Base-by-base conservation (phyloP, 805 yeast species). In the Wickerhamiella azymoides region DNA sequence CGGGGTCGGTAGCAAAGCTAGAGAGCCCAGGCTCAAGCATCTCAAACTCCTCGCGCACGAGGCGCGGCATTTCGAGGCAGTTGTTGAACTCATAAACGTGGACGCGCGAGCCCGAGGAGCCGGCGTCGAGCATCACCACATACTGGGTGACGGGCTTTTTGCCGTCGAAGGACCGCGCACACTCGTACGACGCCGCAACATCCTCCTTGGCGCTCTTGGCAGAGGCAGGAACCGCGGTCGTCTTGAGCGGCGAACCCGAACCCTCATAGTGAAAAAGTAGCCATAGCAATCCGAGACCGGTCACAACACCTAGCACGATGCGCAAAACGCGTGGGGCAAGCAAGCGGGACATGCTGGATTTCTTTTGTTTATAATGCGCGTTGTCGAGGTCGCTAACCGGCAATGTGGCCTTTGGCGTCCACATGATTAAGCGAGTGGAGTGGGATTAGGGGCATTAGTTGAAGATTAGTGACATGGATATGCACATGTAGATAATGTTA, bases 61-160 rank as follows among this genome's bases (percentile, higher is more conserved):
- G 77, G 48, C 67, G 71, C 38, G 99, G 97, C 47, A 94, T 89
- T 33, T 82, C 75, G 40, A 70, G 70, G 60, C 97, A 88, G 47
- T 84, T 78, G 66, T 85, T 84, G 67, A 92, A 92, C 56, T 82
- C 78, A 65, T 93, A 92, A 40, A 92, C 80, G 63, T 93, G 99
- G 35, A 92, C 83, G 62, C 98, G 79, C 13, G 96, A 86, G 27
- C 98, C 98, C 13, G 94, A 81, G 1, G 97, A 88, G 8, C 98
- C 99, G 7, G 98, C 98, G 68, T 92, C 99, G 47, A 92, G 70
- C 96, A 92, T 86, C 19, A 92, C 74, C 26, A 88, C 96, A 55
- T 72, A 89, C 58, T 82, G 81, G 30, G 66, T 66, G 14, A 64
- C 58, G 10, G 70, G 70, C 45, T 53, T 54, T 46, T 56, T 59